These are phyloP conservation scores for Erysimum cheiri DNA, from an alignment of 441 rosid species.

Conservation along the genomic window DNA sequence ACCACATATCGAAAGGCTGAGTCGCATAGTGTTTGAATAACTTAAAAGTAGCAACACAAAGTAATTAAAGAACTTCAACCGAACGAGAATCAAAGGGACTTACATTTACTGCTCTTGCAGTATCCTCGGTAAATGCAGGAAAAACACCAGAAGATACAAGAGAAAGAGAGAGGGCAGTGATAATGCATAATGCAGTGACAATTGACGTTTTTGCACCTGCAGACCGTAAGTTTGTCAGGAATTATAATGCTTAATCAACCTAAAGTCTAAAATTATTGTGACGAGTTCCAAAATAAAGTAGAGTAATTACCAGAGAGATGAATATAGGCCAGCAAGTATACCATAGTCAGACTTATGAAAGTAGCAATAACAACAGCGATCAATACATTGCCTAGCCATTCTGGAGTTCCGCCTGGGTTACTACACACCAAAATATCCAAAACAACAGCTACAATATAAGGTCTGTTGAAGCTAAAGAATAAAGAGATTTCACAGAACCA, in stretches of 20 bases:
- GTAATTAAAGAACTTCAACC: background rate
- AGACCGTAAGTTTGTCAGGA: conserved; percentile 27
- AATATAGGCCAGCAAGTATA: conserved; percentile 82
- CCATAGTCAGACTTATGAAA: conserved; percentile 70
- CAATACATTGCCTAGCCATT: conserved; percentile 75
- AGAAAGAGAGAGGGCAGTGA: conserved; percentile 64
- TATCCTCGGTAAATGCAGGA: conserved; percentile 80
- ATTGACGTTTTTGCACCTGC: conserved; percentile 74
- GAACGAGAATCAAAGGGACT: conserved; percentile 39
- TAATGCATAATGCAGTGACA: conserved; percentile 53
- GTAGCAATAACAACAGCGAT: conserved; percentile 66
- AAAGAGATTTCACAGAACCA: conserved; percentile 7
- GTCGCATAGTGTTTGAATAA: background rate
- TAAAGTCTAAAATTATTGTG: background rate
- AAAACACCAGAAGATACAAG: conserved; percentile 62
- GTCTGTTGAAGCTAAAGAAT: conserved; percentile 4
- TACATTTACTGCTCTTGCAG: conserved; percentile 91
- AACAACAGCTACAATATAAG: conserved; percentile 11
- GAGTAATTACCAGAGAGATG: conserved; percentile 78
- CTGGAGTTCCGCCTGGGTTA: conserved; percentile 85
- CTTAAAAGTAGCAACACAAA: background rate
- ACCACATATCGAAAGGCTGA: conserved; percentile 25
- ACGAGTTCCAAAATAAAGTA: conserved; percentile 19
- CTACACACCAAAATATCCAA: conserved; percentile 52
- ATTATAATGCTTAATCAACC: conserved; percentile 4